phyloP scores from a whole-genome alignment of 176 grass and related monocot genomes.

The Oryza rufipogon region DNA sequence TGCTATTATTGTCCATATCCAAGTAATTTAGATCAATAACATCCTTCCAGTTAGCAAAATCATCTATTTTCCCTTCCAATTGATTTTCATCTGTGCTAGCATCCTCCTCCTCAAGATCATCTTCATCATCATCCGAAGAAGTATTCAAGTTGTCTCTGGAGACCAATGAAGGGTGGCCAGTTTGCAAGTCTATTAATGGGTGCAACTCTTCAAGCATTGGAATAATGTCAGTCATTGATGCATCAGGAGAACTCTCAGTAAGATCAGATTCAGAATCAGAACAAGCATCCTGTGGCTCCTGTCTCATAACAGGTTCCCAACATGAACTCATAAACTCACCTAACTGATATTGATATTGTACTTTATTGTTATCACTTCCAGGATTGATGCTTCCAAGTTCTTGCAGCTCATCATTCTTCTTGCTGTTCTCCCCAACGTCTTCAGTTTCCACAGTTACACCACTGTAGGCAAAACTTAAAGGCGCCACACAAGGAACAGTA shows the following conservation, averaged over 20 bases:
- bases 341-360: slow-evolving; percentile 38
- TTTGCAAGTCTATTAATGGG: slow-evolving; percentile 33
- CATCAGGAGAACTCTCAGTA: slow-evolving; percentile 60
- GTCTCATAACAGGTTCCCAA: slow-evolving; percentile 54
- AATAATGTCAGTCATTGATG: slow-evolving; percentile 75
- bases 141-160: slow-evolving; percentile 34
- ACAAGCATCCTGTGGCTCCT: slow-evolving; percentile 37
- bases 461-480: slow-evolving; percentile 17
- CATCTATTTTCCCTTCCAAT: slow-evolving; percentile 34
- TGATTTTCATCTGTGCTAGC: slow-evolving; percentile 41
- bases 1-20: slow-evolving; percentile 38
- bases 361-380: neutral
- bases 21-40: slow-evolving; percentile 32
- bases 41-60: slow-evolving; percentile 29
- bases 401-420: slow-evolving; percentile 32
- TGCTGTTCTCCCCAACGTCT: neutral
- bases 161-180: slow-evolving; percentile 26
- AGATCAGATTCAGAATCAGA: slow-evolving; percentile 51
- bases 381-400: slow-evolving; percentile 6
- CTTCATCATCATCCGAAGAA: slow-evolving; percentile 42
- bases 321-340: slow-evolving; percentile 62
- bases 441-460: slow-evolving; percentile 28
- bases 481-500: neutral
- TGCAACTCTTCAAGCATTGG: slow-evolving; percentile 73
- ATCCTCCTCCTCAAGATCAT: slow-evolving; percentile 45